phyloP scores from a whole-genome alignment of 768 basidiomycete species.

The Erythrobasidium yunnanense region DNA sequence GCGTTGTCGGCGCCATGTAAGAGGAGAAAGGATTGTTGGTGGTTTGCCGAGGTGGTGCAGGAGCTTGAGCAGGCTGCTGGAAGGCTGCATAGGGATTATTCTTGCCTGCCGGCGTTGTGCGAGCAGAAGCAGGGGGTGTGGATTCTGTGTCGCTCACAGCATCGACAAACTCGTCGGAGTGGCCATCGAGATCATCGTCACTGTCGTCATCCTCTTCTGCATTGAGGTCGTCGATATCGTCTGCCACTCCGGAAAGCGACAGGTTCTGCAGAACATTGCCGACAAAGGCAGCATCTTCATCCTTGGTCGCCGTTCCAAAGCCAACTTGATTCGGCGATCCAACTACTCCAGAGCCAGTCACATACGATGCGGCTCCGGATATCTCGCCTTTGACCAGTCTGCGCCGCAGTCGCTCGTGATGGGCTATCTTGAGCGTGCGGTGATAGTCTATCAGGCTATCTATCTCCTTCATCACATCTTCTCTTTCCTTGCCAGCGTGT shows the following conservation, averaged over 20 bases:
- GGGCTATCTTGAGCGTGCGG: constrained; percentile 81
- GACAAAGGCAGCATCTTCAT: constrained; percentile 68
- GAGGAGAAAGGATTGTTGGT: not conserved
- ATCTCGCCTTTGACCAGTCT: constrained; percentile 56
- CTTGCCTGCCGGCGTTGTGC: constrained; percentile 19
- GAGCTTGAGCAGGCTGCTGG: constrained; percentile 10
- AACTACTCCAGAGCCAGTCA: constrained; percentile 16
- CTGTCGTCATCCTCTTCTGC: constrained; percentile 51
- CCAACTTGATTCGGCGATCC: constrained; percentile 21
- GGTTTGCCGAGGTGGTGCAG: constrained; percentile 24
- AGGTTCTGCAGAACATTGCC: constrained; percentile 70
- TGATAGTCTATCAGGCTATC: constrained; percentile 85
- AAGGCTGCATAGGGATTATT: constrained; percentile 16
- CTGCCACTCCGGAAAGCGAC: constrained; percentile 65
- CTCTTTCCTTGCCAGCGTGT: constrained; percentile 64
- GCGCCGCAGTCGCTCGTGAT: constrained; percentile 81
- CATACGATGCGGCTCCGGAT: constrained; percentile 41
- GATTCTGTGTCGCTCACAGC: constrained; percentile 38
- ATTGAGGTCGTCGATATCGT: constrained; percentile 67
- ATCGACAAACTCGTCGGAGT: constrained; percentile 44
- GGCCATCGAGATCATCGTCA: constrained; percentile 39
- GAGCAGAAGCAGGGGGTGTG: constrained; percentile 33
- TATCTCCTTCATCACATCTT: constrained; percentile 66
- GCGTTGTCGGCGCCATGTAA: constrained; percentile 1
- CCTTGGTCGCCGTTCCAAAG: constrained; percentile 33